Evolutionary conservation across 805 yeast genomes (phyloP), one percentile per base, ranked within the genome.

Genomic region (Saccharomycopsis fodiens): DNA sequence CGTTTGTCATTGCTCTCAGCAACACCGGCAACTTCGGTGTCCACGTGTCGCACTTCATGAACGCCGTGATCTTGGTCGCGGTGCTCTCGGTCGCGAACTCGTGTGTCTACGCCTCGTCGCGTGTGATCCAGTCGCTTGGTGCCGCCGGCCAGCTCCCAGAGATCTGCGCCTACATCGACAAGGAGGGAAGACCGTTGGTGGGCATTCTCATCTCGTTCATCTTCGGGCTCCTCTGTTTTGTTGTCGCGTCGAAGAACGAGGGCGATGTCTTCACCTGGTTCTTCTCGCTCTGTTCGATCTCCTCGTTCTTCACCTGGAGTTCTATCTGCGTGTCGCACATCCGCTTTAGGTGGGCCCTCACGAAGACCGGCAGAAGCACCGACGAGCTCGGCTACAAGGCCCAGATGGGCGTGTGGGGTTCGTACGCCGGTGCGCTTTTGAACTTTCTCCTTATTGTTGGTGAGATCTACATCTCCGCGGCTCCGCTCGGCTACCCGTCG

Each of bases 381-480:
- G 61, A 63, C 16, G 84, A 79, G 57, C 62, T 79, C 37, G 78
- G 80, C 2, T 78, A 67, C 61, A 59, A 54, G 31, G 70, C 82
- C 10, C 74, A 70, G 59, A 62, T 67, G 20, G 83, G 83, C 44
- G 57, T 66, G 6, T 64, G 61, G 59, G 82, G 82, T 8, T 77
- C 82, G 1, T 67, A 62, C 55, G 70, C 68, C 54, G 80, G 77
- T 4, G 58, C 73, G 7, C 37, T 67, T 13, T 60, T 79, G 52
- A 73, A 77, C 58, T 41, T 65, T 8, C 64, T 78, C 46, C 69
- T 78, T 23, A 54, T 78, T 19, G 61, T 72, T 43, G 82, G 79
- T 2, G 83, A 78, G 57, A 76, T 79, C 59, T 79, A 83, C 79
- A 72, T 79, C 41, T 82, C 83, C 7, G 58, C 78, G 40, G 78